These are phyloP conservation scores for Asterophora parasitica DNA, from an alignment of 768 basidiomycete genomes.

Conservation along the genomic window DNA sequence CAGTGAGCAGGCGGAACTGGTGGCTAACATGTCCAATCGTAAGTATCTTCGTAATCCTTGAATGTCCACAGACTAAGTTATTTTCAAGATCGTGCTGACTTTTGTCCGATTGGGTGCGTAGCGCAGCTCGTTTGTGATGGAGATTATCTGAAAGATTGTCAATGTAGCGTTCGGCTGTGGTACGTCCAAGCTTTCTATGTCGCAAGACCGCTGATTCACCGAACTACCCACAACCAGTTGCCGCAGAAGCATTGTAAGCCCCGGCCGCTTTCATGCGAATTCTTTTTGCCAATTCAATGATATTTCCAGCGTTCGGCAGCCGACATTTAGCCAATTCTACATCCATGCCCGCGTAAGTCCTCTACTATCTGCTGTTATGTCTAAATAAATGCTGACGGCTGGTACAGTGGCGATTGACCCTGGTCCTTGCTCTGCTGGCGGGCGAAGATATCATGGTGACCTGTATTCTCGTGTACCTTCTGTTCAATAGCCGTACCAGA, in stretches of 20 bases:
- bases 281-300: neutral
- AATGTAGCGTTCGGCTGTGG: too few species aligned
- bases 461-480: constrained; percentile 2
- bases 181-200: neutral
- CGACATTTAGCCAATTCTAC: constrained; percentile 7
- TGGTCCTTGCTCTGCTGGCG: constrained; percentile 2
- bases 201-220: neutral
- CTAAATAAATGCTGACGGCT: neutral
- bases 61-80: neutral
- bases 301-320: neutral
- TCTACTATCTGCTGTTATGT: neutral
- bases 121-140: neutral
- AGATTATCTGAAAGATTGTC: too few species aligned
- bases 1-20: neutral
- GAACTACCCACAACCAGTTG: neutral
- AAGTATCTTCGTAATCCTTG: neutral
- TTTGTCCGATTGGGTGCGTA: neutral
- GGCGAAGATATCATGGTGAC: constrained; percentile 5
- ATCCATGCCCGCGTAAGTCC: constrained; percentile 1
- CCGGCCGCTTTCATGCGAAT: neutral
- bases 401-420: constrained; percentile 9
- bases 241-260: constrained; percentile 5
- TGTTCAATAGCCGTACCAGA: constrained; percentile 6
- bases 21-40: neutral
- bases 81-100: neutral